Evolutionary conservation across 1,284 basidiomycete species (phyloP), one percentile per base, ranked within the genome.

Genomic region (Psilocybe mexicana): DNA sequence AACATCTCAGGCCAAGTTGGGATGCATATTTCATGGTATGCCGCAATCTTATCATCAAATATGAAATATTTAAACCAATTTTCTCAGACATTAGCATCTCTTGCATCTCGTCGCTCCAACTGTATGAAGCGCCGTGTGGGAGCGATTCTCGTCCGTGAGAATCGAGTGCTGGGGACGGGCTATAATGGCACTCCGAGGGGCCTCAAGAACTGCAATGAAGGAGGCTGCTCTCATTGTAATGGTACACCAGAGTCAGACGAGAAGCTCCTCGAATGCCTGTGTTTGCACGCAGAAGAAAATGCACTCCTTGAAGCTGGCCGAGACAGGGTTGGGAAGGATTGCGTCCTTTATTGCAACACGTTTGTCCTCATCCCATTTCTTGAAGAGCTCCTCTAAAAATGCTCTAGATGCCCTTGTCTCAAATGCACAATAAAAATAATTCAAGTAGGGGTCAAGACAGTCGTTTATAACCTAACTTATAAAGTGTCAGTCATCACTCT

Each of bases 121-220:
- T 98, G 90, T 72, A 98, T 98, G 96, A 99, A 99, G 71, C 86
- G 97, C 3, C 85, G 97, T 1, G 96, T 98, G 0, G 96, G 96
- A 11, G 95, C 94, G 0, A 86, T 98, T 14, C 79, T 98, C 42
- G 94, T 98, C 30, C 84, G 92, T 2, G 86, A 92, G 61, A 88
- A 92, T 64, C 83, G 96, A 26, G 92, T 99, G 52, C 79, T 99
- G 40, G 86, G 93, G n/a, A 98, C 97, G 1, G 97, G 97, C 78
- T 99, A 99, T 75, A 99, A 99, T 69, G 97, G 97, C 2, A 99
- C 97, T 0, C 93, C 97, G 7, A 83, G 94, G 7, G 94, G 95
- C 2, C 79, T 98, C 43, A 79, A 67, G 36, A 97, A 97, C 68
- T 97, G 95, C 69, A 91, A 92, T 66, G 88, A 96, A 72, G 91